These are phyloP conservation scores for Mycocalia duriaeana DNA, from an alignment of 1,284 basidiomycete species.

Conservation along the genomic window DNA sequence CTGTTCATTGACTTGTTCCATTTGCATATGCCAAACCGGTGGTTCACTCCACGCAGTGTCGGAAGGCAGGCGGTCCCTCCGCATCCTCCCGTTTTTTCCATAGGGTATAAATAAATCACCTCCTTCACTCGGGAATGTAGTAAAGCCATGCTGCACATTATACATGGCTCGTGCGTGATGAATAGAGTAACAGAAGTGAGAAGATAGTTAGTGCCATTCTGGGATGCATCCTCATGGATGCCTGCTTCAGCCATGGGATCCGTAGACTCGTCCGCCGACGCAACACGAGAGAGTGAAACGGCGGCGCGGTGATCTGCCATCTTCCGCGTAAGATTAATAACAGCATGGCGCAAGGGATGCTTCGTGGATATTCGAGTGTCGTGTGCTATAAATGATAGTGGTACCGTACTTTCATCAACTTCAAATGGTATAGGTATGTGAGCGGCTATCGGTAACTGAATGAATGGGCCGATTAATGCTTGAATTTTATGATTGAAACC, in stretches of 20 bases:
- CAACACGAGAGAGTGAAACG: neutral
- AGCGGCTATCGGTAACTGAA: constrained; percentile 72
- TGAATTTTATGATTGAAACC: neutral
- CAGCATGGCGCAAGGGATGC: constrained; percentile 82
- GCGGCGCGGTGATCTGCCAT: constrained; percentile 57
- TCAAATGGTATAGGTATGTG: constrained; percentile 65
- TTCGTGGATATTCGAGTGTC: constrained; percentile 65
- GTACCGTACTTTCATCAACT: constrained; percentile 3
- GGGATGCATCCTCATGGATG: constrained; percentile 14
- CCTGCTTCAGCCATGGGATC: constrained; percentile 12
- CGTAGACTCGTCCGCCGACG: constrained; percentile 6
- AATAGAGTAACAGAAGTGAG: constrained; percentile 81
- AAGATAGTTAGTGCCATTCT: constrained; percentile 78
- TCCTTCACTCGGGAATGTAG: constrained; percentile 87
- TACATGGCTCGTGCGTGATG: constrained; percentile 89
- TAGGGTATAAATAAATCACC: constrained; percentile 70
- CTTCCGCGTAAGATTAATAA: constrained; percentile 70
- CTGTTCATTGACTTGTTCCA: constrained; percentile 40
- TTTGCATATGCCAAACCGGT: constrained; percentile 66
- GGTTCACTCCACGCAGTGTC: constrained; percentile 75
- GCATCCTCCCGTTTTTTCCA: constrained; percentile 72
- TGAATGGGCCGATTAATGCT: constrained; percentile 1
- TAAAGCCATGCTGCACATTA: constrained; percentile 94
- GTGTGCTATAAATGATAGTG: constrained; percentile 46
- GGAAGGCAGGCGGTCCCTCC: constrained; percentile 69